Evolutionary conservation across 345 rosid genomes (phyloP).

Genomic region (Citrus inodora): DNA sequence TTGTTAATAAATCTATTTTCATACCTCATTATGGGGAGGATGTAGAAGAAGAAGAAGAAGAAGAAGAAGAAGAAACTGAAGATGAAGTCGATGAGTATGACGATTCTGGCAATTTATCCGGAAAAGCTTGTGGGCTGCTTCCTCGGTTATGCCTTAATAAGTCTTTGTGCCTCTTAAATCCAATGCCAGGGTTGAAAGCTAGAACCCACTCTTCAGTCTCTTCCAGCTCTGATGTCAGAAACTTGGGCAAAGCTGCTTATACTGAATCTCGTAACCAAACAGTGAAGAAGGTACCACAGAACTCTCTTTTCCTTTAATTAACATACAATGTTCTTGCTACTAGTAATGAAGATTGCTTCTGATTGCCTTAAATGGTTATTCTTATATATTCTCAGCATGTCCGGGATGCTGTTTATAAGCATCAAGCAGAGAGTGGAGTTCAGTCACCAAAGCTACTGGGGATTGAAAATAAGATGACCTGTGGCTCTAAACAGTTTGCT

Average conservation of each 20-base stretch:
- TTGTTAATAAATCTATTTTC: slow-evolving; percentile 23
- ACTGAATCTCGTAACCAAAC: slow-evolving; percentile 42
- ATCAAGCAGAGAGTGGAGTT: slow-evolving; percentile 31
- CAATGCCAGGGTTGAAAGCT: slow-evolving; percentile 54
- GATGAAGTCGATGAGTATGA: slow-evolving; percentile 39
- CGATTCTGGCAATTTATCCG: slow-evolving; percentile 35
- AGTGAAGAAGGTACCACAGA: slow-evolving; percentile 41
- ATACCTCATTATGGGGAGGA: slow-evolving; percentile 35
- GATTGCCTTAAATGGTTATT: slow-evolving; percentile 9
- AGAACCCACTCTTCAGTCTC: slow-evolving; percentile 38
- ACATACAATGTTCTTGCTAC: slow-evolving; percentile 6
- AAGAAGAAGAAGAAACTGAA: slow-evolving; percentile 36
- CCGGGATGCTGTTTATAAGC: slow-evolving; percentile 35
- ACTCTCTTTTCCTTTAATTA: background rate
- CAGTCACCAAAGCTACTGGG: slow-evolving; percentile 39
- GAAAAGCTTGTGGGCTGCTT: slow-evolving; percentile 72
- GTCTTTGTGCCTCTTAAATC: slow-evolving; percentile 51
- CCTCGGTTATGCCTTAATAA: slow-evolving; percentile 68
- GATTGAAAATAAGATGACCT: slow-evolving; percentile 30
- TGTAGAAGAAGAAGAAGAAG: slow-evolving; percentile 28
- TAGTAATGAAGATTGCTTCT: slow-evolving; percentile 5
- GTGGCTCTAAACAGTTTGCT: slow-evolving; percentile 42
- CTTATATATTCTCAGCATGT: slow-evolving; percentile 37
- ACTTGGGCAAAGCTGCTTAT: slow-evolving; percentile 39
- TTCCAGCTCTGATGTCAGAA: slow-evolving; percentile 30